Evolutionary conservation across 768 basidiomycete species (phyloP).

Genomic region (Suillus decipiens): DNA sequence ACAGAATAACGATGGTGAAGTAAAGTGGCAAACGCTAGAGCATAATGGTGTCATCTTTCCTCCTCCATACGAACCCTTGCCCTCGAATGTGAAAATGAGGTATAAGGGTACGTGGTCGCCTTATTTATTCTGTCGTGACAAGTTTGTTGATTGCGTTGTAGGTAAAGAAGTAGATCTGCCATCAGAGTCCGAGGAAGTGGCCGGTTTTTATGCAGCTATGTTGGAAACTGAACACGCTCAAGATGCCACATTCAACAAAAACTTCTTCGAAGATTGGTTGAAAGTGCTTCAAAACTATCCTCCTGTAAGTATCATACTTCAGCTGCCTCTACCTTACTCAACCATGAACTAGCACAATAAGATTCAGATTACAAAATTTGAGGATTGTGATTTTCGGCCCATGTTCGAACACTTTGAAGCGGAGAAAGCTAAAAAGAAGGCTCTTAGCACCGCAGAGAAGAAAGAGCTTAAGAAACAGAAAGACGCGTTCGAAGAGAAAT

Average conservation of each 20-base stretch:
- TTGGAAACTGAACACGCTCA: constrained; percentile 90
- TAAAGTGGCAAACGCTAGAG: constrained; percentile 95
- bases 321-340: constrained; percentile 9
- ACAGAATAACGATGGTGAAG: constrained; percentile 69
- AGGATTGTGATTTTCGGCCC: constrained; percentile 89
- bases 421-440: constrained; percentile 93
- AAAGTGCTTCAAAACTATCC: constrained; percentile 76
- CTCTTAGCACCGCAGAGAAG: constrained; percentile 82
- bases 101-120: constrained; percentile 73
- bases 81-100: constrained; percentile 85
- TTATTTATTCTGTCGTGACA: constrained; percentile 5
- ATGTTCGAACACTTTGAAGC: constrained; percentile 92
- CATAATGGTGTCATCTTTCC: constrained; percentile 97
- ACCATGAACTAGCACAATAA: constrained; percentile 56
- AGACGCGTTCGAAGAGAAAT: constrained; percentile 83
- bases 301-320: constrained; percentile 58
- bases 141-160: constrained; percentile 35
- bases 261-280: constrained; percentile 94
- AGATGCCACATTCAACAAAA: constrained; percentile 86
- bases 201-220: constrained; percentile 93
- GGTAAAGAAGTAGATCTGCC: constrained; percentile 80
- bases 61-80: constrained; percentile 87
- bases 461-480: constrained; percentile 86
- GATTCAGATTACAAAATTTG: constrained; percentile 72
- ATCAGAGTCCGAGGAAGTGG: constrained; percentile 91